Evolutionary conservation across 164 flowering plant genomes (phyloP).

Genomic region (Vitis vinifera): DNA sequence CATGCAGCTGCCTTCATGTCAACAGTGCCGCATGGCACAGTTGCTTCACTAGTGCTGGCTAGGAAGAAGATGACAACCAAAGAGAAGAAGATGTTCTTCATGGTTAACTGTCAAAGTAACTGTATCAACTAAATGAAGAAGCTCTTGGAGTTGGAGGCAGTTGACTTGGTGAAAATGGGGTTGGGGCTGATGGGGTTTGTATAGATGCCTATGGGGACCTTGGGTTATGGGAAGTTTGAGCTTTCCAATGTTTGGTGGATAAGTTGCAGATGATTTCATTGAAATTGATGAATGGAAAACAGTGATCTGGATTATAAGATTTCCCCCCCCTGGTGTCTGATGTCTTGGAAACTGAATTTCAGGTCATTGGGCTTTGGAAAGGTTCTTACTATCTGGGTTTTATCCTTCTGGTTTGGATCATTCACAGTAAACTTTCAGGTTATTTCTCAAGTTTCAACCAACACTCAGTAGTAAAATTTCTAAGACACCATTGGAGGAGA

Average conservation of each 20-base stretch:
- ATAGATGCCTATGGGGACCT: neutral
- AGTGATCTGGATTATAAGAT: too few relatives aligned
- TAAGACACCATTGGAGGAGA: too few relatives aligned
- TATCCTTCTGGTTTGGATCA: too few relatives aligned
- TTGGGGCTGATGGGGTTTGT: neutral
- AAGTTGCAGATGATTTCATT: neutral
- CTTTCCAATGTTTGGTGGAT: conserved; percentile 4
- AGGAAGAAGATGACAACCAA: conserved; percentile 24
- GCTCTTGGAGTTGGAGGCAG: neutral
- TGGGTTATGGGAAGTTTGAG: conserved; percentile 5
- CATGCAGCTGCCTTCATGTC: conserved; percentile 35
- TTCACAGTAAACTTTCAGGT: too few relatives aligned
- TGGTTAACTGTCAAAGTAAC: conserved; percentile 2
- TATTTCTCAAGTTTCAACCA: too few relatives aligned
- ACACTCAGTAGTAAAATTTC: too few relatives aligned
- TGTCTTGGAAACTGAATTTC: too few relatives aligned
- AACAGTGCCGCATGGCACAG: conserved; percentile 26
- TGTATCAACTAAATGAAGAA: neutral
- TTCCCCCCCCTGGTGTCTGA: too few relatives aligned
- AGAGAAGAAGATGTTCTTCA: conserved; percentile 31
- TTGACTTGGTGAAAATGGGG: neutral
- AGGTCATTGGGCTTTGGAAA: too few relatives aligned
- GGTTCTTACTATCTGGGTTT: too few relatives aligned
- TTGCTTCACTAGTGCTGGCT: conserved; percentile 24
- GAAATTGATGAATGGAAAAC: neutral